Conservation (phyloP, 805 yeast species). For the Metschnikowia cubensis region DNA sequence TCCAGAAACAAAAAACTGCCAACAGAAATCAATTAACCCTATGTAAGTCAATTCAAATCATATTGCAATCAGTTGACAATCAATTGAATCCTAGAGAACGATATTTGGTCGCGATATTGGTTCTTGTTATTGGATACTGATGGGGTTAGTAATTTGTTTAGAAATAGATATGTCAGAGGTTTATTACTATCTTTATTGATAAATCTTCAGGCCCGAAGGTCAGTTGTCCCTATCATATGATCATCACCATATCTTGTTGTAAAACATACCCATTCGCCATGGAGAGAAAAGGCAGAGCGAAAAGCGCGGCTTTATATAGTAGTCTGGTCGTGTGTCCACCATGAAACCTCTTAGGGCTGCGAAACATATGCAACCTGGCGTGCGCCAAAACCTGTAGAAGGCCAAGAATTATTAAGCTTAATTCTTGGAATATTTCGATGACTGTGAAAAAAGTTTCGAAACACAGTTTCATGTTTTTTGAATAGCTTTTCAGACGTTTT, state of each 20-base stretch:
- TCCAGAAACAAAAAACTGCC: no score
- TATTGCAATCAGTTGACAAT: no score
- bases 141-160: conserved; percentile 3
- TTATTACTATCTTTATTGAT: conserved; percentile 18
- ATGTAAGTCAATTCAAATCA: no score
- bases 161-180: background rate
- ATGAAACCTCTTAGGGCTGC: background rate
- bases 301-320: conserved; percentile 1
- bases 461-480: no score
- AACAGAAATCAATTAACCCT: no score
- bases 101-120: background rate
- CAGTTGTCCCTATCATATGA: conserved; percentile 22
- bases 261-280: background rate
- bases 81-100: background rate
- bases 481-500: no score
- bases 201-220: conserved; percentile 20
- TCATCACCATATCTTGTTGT: conserved; percentile 12
- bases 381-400: background rate
- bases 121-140: background rate
- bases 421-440: no score
- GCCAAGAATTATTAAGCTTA: background rate
- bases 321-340: background rate
- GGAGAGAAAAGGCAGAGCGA: background rate
- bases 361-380: background rate
- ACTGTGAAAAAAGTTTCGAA: no score